A percentile compares a stretch with the other conserved stretches of the same genome.
Conservation (phyloP, 2,329 filamentous ascomycete species). For the Stagonosporopsis chrysanthemi region DNA sequence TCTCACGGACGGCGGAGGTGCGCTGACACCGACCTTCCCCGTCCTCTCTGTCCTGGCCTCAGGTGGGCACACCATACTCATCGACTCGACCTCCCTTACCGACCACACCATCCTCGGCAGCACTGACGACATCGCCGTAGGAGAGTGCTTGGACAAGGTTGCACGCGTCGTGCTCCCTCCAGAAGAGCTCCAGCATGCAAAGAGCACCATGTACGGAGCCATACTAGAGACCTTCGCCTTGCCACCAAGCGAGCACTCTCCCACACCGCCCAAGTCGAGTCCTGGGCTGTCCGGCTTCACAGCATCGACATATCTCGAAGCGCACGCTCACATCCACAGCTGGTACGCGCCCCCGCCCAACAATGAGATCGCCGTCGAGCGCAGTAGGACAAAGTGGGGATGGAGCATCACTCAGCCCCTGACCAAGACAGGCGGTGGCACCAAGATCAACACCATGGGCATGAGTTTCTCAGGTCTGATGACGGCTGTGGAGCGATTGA, state of each 20-base stretch:
- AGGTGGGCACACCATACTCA: constrained; percentile 88
- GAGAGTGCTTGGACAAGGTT: constrained; percentile 87
- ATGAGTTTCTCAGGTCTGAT: constrained; percentile 73
- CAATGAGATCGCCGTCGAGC: constrained; percentile 65
- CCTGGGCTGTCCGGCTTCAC: constrained; percentile 12
- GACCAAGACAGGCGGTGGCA: constrained; percentile 53
- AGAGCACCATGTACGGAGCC: constrained; percentile 79
- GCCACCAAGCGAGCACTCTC: neutral
- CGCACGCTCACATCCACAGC: constrained; percentile 42
- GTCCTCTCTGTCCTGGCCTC: constrained; percentile 90
- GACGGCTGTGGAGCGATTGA: constrained; percentile 68
- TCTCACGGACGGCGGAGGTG: constrained; percentile 7
- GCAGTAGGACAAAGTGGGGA: constrained; percentile 58
- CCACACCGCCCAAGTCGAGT: neutral
- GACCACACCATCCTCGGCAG: constrained; percentile 77
- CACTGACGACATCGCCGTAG: constrained; percentile 83
- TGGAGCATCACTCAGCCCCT: constrained; percentile 78
- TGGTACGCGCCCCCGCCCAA: constrained; percentile 66
- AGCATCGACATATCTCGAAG: constrained; percentile 31
- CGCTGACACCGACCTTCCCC: constrained; percentile 69
- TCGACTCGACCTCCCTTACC: constrained; percentile 73
- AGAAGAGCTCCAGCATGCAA: constrained; percentile 60
- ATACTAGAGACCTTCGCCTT: constrained; percentile 84
- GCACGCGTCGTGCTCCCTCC: constrained; percentile 77
- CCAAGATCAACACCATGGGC: constrained; percentile 41